Evolutionary conservation across 768 basidiomycete genomes (phyloP).

Genomic region (Lactifluus piperatus): DNA sequence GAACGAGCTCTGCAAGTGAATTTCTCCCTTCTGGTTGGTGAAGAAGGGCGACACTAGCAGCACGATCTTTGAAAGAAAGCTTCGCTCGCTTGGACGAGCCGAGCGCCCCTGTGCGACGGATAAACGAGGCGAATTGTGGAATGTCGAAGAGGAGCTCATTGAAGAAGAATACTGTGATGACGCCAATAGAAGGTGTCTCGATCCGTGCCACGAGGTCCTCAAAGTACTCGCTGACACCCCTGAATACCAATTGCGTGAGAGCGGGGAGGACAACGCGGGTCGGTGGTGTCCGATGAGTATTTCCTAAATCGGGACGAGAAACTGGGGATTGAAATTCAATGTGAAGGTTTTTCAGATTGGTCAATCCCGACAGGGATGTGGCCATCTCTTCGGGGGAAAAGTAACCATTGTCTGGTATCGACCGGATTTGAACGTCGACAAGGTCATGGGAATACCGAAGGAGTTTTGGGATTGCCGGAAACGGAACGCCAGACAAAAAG

Average conservation of each 20-base stretch:
- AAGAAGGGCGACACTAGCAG: too few species aligned
- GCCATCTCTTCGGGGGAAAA: not conserved
- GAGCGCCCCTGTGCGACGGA: not conserved
- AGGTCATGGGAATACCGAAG: not conserved
- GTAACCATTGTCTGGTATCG: not conserved
- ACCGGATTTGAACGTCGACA: not conserved
- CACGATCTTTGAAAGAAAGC: not conserved
- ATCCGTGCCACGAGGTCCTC: not conserved
- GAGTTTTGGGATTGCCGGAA: not conserved
- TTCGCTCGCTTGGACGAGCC: not conserved
- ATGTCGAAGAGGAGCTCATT: not conserved
- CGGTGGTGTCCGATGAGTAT: too few species aligned
- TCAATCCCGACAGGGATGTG: not conserved
- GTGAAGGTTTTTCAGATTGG: not conserved
- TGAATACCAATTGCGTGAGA: not conserved
- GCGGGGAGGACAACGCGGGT: not conserved
- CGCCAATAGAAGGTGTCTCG: not conserved
- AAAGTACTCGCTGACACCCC: too few species aligned
- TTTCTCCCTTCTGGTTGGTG: too few species aligned
- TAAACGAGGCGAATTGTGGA: not conserved
- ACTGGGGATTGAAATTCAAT: not conserved
- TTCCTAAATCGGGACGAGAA: not conserved
- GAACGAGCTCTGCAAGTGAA: too few species aligned
- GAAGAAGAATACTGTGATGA: not conserved
- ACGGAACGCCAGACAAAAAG: not conserved